These are phyloP conservation scores for Calophaca sinica DNA, from an alignment of 306 rosid species.

Conservation along the genomic window DNA sequence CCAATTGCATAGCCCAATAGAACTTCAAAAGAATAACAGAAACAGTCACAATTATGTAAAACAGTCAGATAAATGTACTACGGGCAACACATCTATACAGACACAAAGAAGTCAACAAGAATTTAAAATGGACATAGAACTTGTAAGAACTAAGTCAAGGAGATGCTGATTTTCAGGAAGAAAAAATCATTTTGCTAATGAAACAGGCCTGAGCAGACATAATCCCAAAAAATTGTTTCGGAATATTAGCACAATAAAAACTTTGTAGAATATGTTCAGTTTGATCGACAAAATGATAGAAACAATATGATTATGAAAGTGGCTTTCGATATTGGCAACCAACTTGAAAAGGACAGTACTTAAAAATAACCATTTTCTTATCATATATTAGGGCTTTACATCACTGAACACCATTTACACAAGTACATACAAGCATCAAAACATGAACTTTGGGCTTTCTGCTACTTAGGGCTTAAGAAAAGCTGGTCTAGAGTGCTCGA, in stretches of 20 bases:
- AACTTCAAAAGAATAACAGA: constrained; percentile 68
- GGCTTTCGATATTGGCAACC: constrained; percentile 22
- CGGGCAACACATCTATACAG: background rate
- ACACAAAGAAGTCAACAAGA: background rate
- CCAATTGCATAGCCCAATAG: constrained; percentile 84
- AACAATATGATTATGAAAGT: background rate
- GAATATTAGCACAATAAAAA: constrained; percentile 2
- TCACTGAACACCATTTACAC: constrained; percentile 3
- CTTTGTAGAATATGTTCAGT: constrained; percentile 7
- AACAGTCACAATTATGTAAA: constrained; percentile 26
- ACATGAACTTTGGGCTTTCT: constrained; percentile 15
- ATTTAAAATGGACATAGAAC: background rate
- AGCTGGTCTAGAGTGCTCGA: constrained; percentile 2
- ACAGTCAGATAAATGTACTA: background rate
- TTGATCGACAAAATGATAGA: background rate
- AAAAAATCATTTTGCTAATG: background rate
- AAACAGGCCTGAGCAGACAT: background rate
- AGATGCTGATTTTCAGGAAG: background rate
- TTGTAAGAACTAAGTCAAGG: background rate
- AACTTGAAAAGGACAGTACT: constrained; percentile 21
- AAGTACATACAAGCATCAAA: constrained; percentile 9
- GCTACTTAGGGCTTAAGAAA: constrained; percentile 19
- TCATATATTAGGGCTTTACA: background rate
- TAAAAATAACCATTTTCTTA: constrained; percentile 9
- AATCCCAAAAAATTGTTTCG: background rate